These are phyloP conservation scores for Sideroxylon spinosum DNA, from an alignment of 179 eudicot genomes.

Conservation along the genomic window DNA sequence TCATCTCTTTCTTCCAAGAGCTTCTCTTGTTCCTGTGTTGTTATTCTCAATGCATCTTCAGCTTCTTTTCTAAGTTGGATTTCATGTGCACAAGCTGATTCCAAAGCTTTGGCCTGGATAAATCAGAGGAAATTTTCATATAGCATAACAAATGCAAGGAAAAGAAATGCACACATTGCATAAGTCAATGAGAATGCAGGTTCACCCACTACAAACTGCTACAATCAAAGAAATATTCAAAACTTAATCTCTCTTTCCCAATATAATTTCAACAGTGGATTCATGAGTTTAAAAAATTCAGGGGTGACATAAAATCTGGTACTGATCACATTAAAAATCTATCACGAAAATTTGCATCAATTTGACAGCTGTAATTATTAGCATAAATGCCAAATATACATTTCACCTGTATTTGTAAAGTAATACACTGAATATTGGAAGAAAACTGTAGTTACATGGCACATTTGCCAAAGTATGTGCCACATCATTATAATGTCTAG, in stretches of 20 bases:
- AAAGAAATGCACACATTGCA: slow-evolving; percentile 1
- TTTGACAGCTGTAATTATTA: background rate
- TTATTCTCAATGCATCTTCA: slow-evolving; percentile 45
- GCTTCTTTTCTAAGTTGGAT: slow-evolving; percentile 47
- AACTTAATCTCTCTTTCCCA: background rate
- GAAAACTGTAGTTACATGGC: too few relatives aligned
- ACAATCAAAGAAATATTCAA: background rate
- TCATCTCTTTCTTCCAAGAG: slow-evolving; percentile 44
- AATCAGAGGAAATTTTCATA: slow-evolving; percentile 11
- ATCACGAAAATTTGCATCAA: background rate
- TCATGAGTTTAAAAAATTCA: background rate
- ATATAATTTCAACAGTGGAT: background rate
- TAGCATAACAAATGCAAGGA: background rate
- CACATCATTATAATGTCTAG: background rate
- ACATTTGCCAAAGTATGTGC: background rate
- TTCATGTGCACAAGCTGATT: slow-evolving; percentile 43
- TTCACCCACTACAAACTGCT: background rate
- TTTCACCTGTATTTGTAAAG: background rate
- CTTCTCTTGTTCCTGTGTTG: slow-evolving; percentile 52
- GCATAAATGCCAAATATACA: background rate
- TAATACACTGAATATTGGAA: background rate
- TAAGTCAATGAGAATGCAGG: background rate
- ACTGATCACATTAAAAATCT: background rate
- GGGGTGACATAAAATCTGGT: background rate
- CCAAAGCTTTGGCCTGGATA: slow-evolving; percentile 52